phyloP scores from a whole-genome alignment of 1,284 basidiomycete genomes.

The Schizophyllum commune region DNA sequence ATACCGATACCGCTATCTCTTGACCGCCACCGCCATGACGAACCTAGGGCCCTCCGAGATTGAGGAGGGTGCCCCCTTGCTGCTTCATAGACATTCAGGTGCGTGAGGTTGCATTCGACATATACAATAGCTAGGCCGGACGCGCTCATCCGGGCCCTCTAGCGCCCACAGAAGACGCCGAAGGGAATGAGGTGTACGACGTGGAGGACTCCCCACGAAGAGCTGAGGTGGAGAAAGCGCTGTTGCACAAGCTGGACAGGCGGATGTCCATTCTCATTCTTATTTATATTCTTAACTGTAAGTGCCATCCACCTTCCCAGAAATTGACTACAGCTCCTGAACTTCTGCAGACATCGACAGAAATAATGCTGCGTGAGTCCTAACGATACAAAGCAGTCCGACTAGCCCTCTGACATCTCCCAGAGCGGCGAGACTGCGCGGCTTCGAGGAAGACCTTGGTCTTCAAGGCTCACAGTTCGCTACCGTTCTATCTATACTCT shows the following conservation, averaged over 20 bases:
- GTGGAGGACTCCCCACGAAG: conserved; percentile 9
- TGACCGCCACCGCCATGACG: background rate
- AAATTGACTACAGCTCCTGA: background rate
- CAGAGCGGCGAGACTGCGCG: conserved; percentile 60
- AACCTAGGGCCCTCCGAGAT: background rate
- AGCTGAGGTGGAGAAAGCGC: conserved; percentile 38
- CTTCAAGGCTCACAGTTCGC: conserved; percentile 61
- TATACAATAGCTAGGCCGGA: background rate
- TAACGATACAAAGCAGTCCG: background rate
- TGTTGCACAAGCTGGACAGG: conserved; percentile 56
- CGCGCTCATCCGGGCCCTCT: background rate
- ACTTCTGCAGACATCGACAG: conserved; percentile 46
- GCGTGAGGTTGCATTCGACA: background rate
- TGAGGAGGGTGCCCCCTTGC: background rate
- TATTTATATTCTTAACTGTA: conserved; percentile 65
- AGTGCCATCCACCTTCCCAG: conserved; percentile 16
- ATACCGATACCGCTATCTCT: background rate
- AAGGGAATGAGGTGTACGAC: background rate
- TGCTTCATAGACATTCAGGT: background rate
- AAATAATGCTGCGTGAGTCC: conserved; percentile 38
- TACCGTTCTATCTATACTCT: conserved; percentile 66
- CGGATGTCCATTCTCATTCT: conserved; percentile 60
- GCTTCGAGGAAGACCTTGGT: conserved; percentile 63
- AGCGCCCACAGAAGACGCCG: background rate
- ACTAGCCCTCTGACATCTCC: conserved; percentile 6